Evolutionary conservation across 805 yeast genomes (phyloP), one percentile per base, ranked within the genome.

Genomic region (Spencermartinsiella europaea): DNA sequence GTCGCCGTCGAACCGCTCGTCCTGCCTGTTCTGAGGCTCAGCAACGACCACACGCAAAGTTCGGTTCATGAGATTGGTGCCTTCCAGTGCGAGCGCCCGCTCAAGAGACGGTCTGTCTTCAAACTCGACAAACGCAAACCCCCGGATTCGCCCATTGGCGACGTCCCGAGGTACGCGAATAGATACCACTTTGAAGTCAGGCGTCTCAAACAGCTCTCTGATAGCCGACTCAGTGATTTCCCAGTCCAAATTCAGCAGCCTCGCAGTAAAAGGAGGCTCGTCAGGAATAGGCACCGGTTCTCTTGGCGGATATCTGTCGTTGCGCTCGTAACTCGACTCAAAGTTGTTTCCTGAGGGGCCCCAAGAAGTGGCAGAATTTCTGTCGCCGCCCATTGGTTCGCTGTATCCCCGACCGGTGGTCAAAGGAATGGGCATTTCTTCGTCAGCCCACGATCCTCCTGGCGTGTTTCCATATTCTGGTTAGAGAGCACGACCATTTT

Each of bases 251-350:
- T 90, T 89, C 63, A 79, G 79, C 55, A 91, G 75, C 64, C 87
- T 80, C n/a, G 96, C 97, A 60, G 85, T 83, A 75, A 68, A 93
- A 45, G 99, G 99, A 16, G 97, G 89, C 44, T 70, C 75, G 58
- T 88, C 91, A 39, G 99, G 99, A 50, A 93, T 75, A 37, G 96
- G 95, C 57, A 70, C 84, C 62, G 83, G 90, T 33, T 71, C 74
- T 67, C 86, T 73, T 15, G 52, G 28, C 10, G 45, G 36, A 20
- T 16, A 34, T 21, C 41, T 5, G 40, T 31, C 45, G n/a, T 25
- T 15, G 15, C 46, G 42, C 14, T 45, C 27, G 8, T n/a, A 21
- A 2, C 46, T 27, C 22, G n/a, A 21, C 36, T 15, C 34, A 16
- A 21, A 71, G 51, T 68, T 73, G 49, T 19, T 20, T 12, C 40